Evolutionary conservation across 2,329 filamentous ascomycete genomes (phyloP), one percentile per base, ranked within the genome.

Genomic region (Lithohypha guttulata): DNA sequence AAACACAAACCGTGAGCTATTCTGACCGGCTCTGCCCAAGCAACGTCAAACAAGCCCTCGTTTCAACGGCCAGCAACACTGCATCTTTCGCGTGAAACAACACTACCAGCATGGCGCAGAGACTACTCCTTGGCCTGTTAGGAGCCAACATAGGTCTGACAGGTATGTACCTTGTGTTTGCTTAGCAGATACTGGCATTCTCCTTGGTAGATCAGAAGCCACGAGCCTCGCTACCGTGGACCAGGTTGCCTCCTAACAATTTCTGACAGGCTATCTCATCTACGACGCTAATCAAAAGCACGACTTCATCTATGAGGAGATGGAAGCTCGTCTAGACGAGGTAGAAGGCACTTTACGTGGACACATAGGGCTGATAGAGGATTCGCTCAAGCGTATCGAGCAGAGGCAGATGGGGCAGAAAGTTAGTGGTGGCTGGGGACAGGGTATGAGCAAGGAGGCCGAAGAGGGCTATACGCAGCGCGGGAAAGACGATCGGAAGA

Each of bases 351-450:
- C 64, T 10, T 42, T 68, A 23, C 48, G 64, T 41, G 64, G 64
- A 2, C 65, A 68, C 41, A 66, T 68, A 42, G 64, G 63, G 1
- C 34, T 67, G 13, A 68, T 68, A 28, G 64, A 69, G 44, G 65
- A 67, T 23, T 54, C 59, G 4, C 45, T 68, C 15, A 62, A 67
- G 43, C 50, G 63, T 4, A 47, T 68, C n/a, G 65, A 69, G 45
- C 59, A 60, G 17, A 62, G 42, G 49, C 55, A 30, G 57, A 56
- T 41, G 52, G 59, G 22, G 49, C 58, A 47, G 63, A 62, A 48
- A 52, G 57, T 53, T 63, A 53, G 51, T 54, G 46, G 19, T 36
- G 22, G 21, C 31, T 33, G 17, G 17, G 29, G 18, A 17, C 31
- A 31, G 35, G 27, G 13, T 17, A 18, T 42, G n/a, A 22, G 15